Percentiles rank a stretch among this genome's conserved stretches.
These are phyloP conservation scores for Zygotorulaspora florentina DNA, from an alignment of 805 yeast species.

Conservation along the genomic window DNA sequence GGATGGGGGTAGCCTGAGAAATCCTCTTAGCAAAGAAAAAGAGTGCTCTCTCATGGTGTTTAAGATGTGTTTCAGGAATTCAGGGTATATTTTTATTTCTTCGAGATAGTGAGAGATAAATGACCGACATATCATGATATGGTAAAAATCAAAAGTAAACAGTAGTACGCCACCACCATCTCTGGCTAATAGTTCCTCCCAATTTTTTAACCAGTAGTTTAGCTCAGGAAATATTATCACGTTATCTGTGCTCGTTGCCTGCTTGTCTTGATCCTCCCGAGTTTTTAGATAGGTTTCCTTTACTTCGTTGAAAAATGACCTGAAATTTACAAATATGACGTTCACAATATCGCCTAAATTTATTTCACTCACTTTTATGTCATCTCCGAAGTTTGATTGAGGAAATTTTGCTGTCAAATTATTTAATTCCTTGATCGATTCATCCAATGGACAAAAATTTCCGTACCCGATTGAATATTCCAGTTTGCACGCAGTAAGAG, in stretches of 20 bases:
- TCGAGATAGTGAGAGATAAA: conserved; percentile 30
- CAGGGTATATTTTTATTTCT: conserved; percentile 22
- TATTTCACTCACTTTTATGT: conserved; percentile 49
- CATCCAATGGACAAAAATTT: conserved; percentile 28
- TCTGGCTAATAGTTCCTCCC: conserved; percentile 43
- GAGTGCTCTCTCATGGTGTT: conserved; percentile 45
- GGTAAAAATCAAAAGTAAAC: conserved; percentile 47
- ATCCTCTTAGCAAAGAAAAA: conserved; percentile 42
- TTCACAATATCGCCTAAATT: conserved; percentile 39
- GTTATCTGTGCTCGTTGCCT: conserved; percentile 4
- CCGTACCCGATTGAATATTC: conserved; percentile 50
- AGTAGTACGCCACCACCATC: conserved; percentile 48
- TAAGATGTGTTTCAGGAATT: conserved; percentile 31
- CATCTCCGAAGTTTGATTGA: conserved; percentile 49
- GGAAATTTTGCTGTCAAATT: conserved; percentile 46
- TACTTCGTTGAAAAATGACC: conserved; percentile 19
- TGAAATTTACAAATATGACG: conserved; percentile 27
- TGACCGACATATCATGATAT: conserved; percentile 41
- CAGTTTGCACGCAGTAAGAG: conserved; percentile 49
- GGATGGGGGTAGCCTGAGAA: conserved; percentile 42
- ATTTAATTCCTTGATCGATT: conserved; percentile 37
- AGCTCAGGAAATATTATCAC: conserved; percentile 35
- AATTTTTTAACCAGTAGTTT: conserved; percentile 44
- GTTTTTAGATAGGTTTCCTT: conserved; percentile 6
- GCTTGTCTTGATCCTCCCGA: not conserved